Conservation (phyloP, 2,329 filamentous ascomycete species). For the Hawksworthiomyces lignivorus region DNA sequence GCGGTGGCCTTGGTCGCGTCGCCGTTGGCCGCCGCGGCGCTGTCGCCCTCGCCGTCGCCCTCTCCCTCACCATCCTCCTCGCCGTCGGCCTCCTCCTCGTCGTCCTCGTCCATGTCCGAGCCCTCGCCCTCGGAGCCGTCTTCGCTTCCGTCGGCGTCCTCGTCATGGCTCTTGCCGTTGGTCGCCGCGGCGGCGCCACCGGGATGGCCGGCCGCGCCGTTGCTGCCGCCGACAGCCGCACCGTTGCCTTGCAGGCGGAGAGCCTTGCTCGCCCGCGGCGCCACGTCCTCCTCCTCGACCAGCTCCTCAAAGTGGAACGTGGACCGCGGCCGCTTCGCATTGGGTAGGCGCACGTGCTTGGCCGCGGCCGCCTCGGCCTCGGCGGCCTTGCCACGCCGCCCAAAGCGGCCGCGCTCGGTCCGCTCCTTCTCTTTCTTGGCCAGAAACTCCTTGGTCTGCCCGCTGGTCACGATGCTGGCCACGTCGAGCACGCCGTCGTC, state of each 20-base stretch:
- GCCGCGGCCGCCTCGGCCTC: slow-evolving; percentile 45
- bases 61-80: neutral
- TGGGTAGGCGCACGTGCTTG: slow-evolving; percentile 57
- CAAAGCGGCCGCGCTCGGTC: slow-evolving; percentile 53
- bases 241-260: neutral
- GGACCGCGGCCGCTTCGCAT: slow-evolving; percentile 61
- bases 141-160: slow-evolving; percentile 11
- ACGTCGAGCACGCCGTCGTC: slow-evolving; percentile 72
- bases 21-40: neutral
- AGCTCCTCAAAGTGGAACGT: slow-evolving; percentile 69
- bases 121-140: slow-evolving; percentile 13
- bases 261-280: slow-evolving; percentile 11
- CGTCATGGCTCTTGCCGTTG: slow-evolving; percentile 9
- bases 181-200: neutral
- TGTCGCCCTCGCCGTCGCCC: slow-evolving; percentile 4
- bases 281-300: slow-evolving; percentile 44
- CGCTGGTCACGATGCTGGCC: slow-evolving; percentile 74
- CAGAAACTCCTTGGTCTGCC: slow-evolving; percentile 73
- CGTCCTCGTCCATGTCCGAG: slow-evolving; percentile 14
- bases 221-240: neutral
- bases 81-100: slow-evolving; percentile 11
- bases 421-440: slow-evolving; percentile 79
- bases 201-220: slow-evolving; percentile 4
- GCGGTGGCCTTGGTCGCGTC: neutral
- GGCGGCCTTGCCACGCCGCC: slow-evolving; percentile 54